Percentiles rank a stretch among this genome's conserved stretches.
Conservation (phyloP, 768 basidiomycete genomes). For the Termitomyces sp. region DNA sequence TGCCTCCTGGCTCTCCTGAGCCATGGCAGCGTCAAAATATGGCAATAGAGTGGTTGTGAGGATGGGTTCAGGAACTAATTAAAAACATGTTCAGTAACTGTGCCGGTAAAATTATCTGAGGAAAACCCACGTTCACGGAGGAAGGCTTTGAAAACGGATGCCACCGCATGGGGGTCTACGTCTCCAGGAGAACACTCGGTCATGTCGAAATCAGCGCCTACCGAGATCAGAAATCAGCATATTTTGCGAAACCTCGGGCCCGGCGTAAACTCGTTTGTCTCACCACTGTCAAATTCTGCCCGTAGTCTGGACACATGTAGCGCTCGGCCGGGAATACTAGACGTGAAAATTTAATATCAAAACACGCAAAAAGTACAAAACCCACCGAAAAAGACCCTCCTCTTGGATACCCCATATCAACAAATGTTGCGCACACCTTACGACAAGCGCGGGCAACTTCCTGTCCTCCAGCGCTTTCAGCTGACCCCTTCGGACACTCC, state of each 20-base stretch:
- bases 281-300: slow-evolving; percentile 77
- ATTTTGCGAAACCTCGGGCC: slow-evolving; percentile 6
- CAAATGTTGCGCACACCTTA: slow-evolving; percentile 79
- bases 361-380: slow-evolving; percentile 1
- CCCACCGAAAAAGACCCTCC: slow-evolving; percentile 81
- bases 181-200: slow-evolving; percentile 74
- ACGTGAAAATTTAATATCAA: slow-evolving; percentile 12
- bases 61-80: slow-evolving; percentile 79
- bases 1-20: slow-evolving; percentile 38
- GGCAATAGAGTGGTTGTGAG: slow-evolving; percentile 67
- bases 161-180: slow-evolving; percentile 91
- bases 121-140: slow-evolving; percentile 78
- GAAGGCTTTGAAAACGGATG: slow-evolving; percentile 89
- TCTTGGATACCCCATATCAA: slow-evolving; percentile 80
- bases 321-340: slow-evolving; percentile 77
- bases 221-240: slow-evolving; percentile 6
- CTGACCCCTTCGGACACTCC: slow-evolving; percentile 18
- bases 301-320: slow-evolving; percentile 74
- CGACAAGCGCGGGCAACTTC: slow-evolving; percentile 67
- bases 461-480: slow-evolving; percentile 40
- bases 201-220: slow-evolving; percentile 86
- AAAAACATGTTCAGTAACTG: slow-evolving; percentile 1
- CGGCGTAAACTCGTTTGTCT: not conserved
- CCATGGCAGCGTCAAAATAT: slow-evolving; percentile 75
- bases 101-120: not conserved